Conservation (phyloP, 371 early-diverging fungal species). For the Smittium mucronatum region DNA sequence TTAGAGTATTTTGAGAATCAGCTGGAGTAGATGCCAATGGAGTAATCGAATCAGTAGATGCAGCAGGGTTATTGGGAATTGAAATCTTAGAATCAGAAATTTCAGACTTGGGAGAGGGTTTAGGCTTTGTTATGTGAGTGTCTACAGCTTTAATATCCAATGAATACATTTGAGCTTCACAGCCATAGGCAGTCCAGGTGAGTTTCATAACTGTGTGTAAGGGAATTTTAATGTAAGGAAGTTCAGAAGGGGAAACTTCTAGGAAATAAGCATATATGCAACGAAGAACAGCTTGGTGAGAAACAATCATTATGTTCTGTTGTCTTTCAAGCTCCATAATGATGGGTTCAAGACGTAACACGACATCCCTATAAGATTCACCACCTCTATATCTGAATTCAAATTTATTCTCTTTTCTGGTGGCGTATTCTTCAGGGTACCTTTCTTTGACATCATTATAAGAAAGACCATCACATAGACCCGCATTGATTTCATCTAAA, state of each 20-base stretch:
- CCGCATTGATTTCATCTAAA: conserved; percentile 91
- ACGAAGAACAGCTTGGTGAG: conserved; percentile 86
- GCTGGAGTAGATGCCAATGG: not conserved
- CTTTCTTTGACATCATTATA: conserved; percentile 89
- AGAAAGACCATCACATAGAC: conserved; percentile 95
- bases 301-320: conserved; percentile 87
- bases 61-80: not conserved
- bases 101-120: conserved; percentile 11
- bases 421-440: conserved; percentile 70
- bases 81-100: not conserved
- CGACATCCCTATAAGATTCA: conserved; percentile 85
- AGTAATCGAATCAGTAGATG: not conserved
- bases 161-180: conserved; percentile 75
- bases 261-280: conserved; percentile 90
- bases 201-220: conserved; percentile 91
- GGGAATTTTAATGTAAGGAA: conserved; percentile 93
- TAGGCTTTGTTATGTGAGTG: conserved; percentile 51
- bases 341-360: conserved; percentile 76
- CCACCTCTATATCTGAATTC: conserved; percentile 88
- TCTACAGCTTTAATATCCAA: conserved; percentile 77
- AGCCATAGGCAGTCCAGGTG: conserved; percentile 88
- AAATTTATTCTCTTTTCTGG: conserved; percentile 90
- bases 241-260: conserved; percentile 74
- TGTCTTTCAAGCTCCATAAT: conserved; percentile 97
- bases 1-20: no score